phyloP scores from a whole-genome alignment of 2,329 filamentous ascomycete species.

The Periglandula ipomoeae region DNA sequence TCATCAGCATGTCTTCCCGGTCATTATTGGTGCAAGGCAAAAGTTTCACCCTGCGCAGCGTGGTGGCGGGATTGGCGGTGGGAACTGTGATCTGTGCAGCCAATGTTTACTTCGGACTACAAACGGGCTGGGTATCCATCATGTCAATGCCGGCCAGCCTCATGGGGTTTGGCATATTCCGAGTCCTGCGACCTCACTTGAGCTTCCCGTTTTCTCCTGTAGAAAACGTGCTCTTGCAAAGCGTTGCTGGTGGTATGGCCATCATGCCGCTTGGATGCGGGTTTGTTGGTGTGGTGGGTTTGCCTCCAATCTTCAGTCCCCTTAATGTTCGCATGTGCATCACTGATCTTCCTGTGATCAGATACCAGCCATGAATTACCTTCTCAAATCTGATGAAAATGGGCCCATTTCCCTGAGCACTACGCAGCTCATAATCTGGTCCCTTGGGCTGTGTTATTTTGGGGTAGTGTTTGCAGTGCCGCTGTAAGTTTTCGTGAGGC shows the following conservation, averaged over 20 bases:
- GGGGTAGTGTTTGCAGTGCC: conserved; percentile 95
- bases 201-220: conserved; percentile 81
- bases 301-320: background rate
- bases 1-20: conserved; percentile 1
- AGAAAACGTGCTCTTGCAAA: conserved; percentile 95
- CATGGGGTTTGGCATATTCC: conserved; percentile 92
- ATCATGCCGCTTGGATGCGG: conserved; percentile 95
- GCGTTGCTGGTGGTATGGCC: conserved; percentile 87
- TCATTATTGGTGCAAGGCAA: conserved; percentile 31
- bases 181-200: conserved; percentile 62
- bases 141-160: conserved; percentile 97
- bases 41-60: conserved; percentile 78
- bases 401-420: conserved; percentile 65
- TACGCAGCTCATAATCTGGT: conserved; percentile 80
- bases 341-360: conserved; percentile 15
- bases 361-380: conserved; percentile 83
- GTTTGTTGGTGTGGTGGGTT: conserved; percentile 75
- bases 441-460: conserved; percentile 88
- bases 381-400: conserved; percentile 68
- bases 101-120: conserved; percentile 98
- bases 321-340: background rate
- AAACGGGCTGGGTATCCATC: conserved; percentile 64
- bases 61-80: conserved; percentile 71
- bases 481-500: conserved; percentile 35
- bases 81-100: conserved; percentile 90